Base-by-base conservation (phyloP, 148 eudicot genomes). In the Vaccinium vitisidaea region DNA sequence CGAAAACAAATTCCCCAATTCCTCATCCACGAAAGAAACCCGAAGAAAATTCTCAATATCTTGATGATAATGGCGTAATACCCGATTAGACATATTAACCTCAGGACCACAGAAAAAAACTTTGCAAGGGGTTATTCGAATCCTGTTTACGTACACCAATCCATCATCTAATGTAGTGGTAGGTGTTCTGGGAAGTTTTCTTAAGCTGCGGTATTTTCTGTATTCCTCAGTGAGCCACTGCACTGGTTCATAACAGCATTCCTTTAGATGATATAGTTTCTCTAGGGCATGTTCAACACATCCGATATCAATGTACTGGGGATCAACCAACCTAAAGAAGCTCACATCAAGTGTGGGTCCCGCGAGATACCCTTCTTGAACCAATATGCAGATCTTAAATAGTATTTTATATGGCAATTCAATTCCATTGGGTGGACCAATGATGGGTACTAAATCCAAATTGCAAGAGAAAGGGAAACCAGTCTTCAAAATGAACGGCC, bases 51-150 rank as follows among this genome's bases (percentile, higher is more conserved):
- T 93, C 58, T 96, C 97, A 70, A 92, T 91, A 53, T 93, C 89
- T 32, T 87, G 61, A 2, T 82, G 54, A 87, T 53, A 93, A 23
- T 93, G 83, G 77, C 99, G 89, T 50, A 94, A 27, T 5, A 96
- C 98, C 8, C 98, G 93, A 78, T 94, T 94, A 19, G 99, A 96
- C 79, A 92, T 87, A 85, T 94, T 96, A 50, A 94, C 90, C 89
- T 96, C 98, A 12, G 99, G 99, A 50, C 99, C 98, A 83, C 89
- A 92, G 77, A 94, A 94, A 87, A 92, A 94, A 13, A 96, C 92
- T 90, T 85, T 89, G 79, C 87, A 88, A 19, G 99, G 99, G 83
- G 97, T 96, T 83, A 96, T 89, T 87, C 88, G 94, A 84, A 90
- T 91, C 88, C 97, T 84, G 53, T 92, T 94, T 6, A 93, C 92